These are phyloP conservation scores for Pichia sp. DNA, from an alignment of 1,139 yeast species.

Conservation along the genomic window DNA sequence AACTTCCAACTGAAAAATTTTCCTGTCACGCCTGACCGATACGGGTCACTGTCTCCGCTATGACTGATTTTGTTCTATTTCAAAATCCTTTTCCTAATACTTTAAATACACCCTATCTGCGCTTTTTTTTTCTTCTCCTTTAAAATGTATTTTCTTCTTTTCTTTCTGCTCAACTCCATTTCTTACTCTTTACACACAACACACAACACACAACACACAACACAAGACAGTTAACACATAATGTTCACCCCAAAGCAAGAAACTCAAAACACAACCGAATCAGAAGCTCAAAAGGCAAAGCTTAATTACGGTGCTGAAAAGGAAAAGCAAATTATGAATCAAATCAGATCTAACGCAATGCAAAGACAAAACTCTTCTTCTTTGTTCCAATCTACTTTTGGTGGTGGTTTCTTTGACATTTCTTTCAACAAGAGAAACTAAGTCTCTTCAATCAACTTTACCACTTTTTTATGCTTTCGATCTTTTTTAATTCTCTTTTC, in stretches of 20 bases:
- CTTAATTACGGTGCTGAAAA: constrained; percentile 33
- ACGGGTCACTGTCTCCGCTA: no score
- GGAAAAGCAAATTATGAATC: constrained; percentile 33
- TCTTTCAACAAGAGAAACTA: constrained; percentile 26
- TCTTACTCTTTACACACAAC: neutral
- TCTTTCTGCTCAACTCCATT: neutral
- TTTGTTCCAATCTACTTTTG: constrained; percentile 24
- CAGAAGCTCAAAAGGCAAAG: constrained; percentile 29
- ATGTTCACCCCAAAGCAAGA: constrained; percentile 28
- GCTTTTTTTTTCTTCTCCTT: neutral
- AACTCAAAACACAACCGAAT: constrained; percentile 28
- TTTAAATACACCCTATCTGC: no score
- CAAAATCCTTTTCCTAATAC: no score
- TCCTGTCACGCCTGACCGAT: no score
- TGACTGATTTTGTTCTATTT: no score
- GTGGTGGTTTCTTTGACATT: constrained; percentile 30
- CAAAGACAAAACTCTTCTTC: constrained; percentile 25
- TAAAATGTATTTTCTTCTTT: neutral
- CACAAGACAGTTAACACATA: constrained; percentile 1
- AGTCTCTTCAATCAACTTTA: neutral
- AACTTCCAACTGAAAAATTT: no score
- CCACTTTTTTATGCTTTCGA: neutral
- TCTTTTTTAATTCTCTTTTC: neutral
- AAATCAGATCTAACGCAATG: constrained; percentile 28
- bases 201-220: neutral